These are phyloP conservation scores for Rutidosis leptorrhynchoides DNA, from an alignment of 129 eudicot genomes.

Conservation along the genomic window DNA sequence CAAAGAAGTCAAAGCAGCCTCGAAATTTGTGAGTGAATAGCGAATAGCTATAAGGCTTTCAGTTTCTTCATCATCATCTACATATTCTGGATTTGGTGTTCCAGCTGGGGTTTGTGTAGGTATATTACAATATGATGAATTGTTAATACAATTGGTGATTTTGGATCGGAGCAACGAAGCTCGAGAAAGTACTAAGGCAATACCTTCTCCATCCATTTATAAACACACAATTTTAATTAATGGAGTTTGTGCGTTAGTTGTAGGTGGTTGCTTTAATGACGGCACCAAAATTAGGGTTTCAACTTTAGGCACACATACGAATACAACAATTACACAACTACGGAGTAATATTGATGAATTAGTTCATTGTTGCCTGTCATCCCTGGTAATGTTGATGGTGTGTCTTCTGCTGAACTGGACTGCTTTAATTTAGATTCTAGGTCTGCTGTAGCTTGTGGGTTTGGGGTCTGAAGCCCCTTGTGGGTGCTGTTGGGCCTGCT, in stretches of 20 bases:
- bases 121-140: conserved; percentile 18
- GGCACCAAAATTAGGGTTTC: conserved; percentile 33
- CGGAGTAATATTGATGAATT: too few species aligned
- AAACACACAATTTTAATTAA: background rate
- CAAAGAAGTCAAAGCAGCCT: conserved; percentile 69
- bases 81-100: background rate
- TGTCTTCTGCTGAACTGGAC: too few species aligned
- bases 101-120: conserved; percentile 1
- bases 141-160: conserved; percentile 62
- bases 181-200: conserved; percentile 62
- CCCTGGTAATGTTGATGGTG: too few species aligned
- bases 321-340: too few species aligned
- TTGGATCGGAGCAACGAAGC: conserved; percentile 77
- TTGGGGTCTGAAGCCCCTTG: too few species aligned
- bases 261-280: conserved; percentile 13
- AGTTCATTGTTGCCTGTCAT: too few species aligned
- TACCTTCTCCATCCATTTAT: conserved; percentile 60
- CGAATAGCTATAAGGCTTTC: conserved; percentile 67
- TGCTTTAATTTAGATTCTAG: too few species aligned
- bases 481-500: too few species aligned
- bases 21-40: conserved; percentile 75
- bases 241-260: background rate
- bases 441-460: too few species aligned
- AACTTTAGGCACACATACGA: background rate
- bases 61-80: conserved; percentile 40